phyloP scores from a whole-genome alignment of 1,139 yeast genomes.

The Pichia sp. region DNA sequence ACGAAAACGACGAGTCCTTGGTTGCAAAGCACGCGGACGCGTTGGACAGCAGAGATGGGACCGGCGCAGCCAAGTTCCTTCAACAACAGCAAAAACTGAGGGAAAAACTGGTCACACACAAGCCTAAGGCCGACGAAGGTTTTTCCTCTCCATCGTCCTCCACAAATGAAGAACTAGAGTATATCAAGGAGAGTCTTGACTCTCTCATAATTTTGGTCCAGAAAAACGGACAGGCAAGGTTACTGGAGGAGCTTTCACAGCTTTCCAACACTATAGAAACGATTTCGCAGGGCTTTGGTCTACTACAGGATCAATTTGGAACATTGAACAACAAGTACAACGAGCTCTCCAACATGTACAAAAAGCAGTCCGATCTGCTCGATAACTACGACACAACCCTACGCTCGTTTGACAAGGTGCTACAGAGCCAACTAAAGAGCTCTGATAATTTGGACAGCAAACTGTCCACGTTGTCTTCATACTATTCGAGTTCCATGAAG shows the following conservation, averaged over 20 bases:
- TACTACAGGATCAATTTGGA: slow-evolving; percentile 18
- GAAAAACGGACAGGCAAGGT: slow-evolving; percentile 7
- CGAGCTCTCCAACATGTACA: slow-evolving; percentile 18
- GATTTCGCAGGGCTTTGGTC: slow-evolving; percentile 19
- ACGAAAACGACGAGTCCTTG: slow-evolving; percentile 23
- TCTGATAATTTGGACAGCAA: slow-evolving; percentile 22
- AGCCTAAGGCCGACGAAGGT: neutral
- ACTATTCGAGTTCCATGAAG: slow-evolving; percentile 10
- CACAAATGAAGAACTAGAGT: neutral
- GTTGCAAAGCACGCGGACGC: slow-evolving; percentile 24
- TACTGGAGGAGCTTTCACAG: slow-evolving; percentile 24
- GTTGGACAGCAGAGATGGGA: slow-evolving; percentile 5
- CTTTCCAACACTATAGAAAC: slow-evolving; percentile 22
- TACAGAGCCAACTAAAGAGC: slow-evolving; percentile 26
- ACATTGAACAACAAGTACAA: slow-evolving; percentile 21
- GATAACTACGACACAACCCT: slow-evolving; percentile 25
- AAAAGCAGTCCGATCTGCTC: slow-evolving; percentile 23
- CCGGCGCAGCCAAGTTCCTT: neutral
- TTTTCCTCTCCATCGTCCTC: neutral
- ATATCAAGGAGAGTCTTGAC: slow-evolving; percentile 4
- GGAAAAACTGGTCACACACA: slow-evolving; percentile 5
- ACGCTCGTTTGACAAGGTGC: slow-evolving; percentile 21
- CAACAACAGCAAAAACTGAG: slow-evolving; percentile 19
- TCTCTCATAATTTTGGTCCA: neutral
- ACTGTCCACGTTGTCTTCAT: slow-evolving; percentile 19